Conservation (phyloP, 2,329 filamentous ascomycete species). For the Talaromyces sp. region DNA sequence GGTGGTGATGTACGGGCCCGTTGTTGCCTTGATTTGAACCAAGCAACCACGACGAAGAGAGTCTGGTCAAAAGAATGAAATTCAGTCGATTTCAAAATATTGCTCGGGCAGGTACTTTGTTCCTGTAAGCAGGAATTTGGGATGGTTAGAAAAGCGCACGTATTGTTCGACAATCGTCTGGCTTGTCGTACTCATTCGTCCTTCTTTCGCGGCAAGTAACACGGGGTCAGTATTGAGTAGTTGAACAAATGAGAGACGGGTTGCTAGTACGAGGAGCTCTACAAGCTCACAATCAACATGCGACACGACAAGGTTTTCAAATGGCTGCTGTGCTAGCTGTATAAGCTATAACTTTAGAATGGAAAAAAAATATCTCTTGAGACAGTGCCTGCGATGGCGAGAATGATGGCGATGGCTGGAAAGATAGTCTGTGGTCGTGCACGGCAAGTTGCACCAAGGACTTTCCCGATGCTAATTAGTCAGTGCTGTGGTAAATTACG, state of each 20-base stretch:
- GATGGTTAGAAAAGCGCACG: background rate
- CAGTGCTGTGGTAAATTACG: slow-evolving; percentile 2
- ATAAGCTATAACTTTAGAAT: too few species aligned
- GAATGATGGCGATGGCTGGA: background rate
- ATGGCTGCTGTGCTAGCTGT: background rate
- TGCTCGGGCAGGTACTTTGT: background rate
- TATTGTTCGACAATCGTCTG: background rate
- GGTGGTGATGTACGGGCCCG: background rate
- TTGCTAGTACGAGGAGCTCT: background rate
- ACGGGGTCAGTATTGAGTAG: background rate
- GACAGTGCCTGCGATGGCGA: background rate
- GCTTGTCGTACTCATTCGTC: slow-evolving; percentile 5
- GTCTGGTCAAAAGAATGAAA: background rate
- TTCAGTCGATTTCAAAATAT: slow-evolving; percentile 1
- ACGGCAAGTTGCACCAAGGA: background rate
- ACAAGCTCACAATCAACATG: background rate
- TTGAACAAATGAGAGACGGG: background rate
- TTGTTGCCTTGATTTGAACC: background rate
- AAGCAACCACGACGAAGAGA: background rate
- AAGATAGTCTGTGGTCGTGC: background rate
- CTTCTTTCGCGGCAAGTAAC: background rate
- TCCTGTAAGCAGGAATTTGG: background rate
- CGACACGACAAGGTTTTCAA: background rate
- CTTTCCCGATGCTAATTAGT: slow-evolving; percentile 1
- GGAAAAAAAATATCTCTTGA: background rate